phyloP scores from a whole-genome alignment of 2,329 filamentous ascomycete species.

The Curvularia eragrostidis region DNA sequence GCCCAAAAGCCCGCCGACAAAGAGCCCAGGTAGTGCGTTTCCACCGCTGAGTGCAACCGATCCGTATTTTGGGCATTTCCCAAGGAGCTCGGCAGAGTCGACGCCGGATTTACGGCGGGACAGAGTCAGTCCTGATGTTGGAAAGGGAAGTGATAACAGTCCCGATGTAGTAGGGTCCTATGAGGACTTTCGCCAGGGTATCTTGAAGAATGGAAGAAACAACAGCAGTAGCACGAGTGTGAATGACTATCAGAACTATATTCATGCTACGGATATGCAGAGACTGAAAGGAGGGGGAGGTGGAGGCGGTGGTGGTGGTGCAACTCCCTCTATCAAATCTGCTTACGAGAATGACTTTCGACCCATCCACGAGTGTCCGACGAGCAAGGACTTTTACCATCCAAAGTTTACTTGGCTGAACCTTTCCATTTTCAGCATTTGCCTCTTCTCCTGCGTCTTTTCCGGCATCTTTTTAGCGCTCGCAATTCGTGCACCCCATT shows the following conservation, averaged over 20 bases:
- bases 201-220: constrained; percentile 28
- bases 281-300: constrained; percentile 22
- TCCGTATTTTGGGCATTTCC: constrained; percentile 38
- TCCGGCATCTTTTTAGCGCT: constrained; percentile 71
- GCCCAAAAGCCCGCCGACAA: constrained; percentile 27
- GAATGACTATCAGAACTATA: constrained; percentile 41
- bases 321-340: constrained; percentile 42
- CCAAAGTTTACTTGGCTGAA: constrained; percentile 58
- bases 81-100: constrained; percentile 33
- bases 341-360: constrained; percentile 48
- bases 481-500: constrained; percentile 68
- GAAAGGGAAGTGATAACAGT: constrained; percentile 33
- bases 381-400: constrained; percentile 49
- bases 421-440: constrained; percentile 52
- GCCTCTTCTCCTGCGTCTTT: constrained; percentile 68
- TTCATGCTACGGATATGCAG: constrained; percentile 34
- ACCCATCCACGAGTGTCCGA: constrained; percentile 48
- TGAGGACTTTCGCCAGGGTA: constrained; percentile 38
- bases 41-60: constrained; percentile 40
- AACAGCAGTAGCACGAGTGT: constrained; percentile 31
- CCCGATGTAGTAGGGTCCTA: constrained; percentile 37
- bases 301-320: constrained; percentile 12
- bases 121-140: constrained; percentile 20
- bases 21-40: constrained; percentile 27
- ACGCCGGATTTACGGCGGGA: constrained; percentile 47